Percentiles rank a stretch among this genome's conserved stretches.
Conservation (phyloP, 2,329 filamentous ascomycete genomes). For the Fusarium tricinctum region DNA sequence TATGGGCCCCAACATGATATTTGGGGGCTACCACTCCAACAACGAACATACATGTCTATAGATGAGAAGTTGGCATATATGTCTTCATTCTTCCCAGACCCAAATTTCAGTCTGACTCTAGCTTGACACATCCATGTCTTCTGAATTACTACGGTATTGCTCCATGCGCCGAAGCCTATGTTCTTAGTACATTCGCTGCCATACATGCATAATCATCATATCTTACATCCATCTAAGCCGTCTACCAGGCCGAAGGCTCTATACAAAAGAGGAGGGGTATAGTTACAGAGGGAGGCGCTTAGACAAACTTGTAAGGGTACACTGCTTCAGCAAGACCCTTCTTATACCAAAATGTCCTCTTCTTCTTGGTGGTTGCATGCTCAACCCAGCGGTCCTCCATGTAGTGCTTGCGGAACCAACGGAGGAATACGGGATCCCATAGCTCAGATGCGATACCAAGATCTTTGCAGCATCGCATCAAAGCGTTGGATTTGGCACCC, state of each 20-base stretch:
- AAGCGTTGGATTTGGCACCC: conserved; percentile 96
- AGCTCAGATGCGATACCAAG: conserved; percentile 93
- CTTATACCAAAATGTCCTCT: conserved; percentile 86
- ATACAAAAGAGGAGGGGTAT: conserved; percentile 7
- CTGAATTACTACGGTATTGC: conserved; percentile 15
- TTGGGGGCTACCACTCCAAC: conserved; percentile 10
- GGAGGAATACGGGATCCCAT: conserved; percentile 95
- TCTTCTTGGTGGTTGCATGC: conserved; percentile 88
- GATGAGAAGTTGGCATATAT: conserved; percentile 21
- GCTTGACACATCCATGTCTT: conserved; percentile 14
- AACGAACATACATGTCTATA: conserved; percentile 32
- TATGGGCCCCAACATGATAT: conserved; percentile 26
- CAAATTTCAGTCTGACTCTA: background rate
- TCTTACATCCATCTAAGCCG: conserved; percentile 29
- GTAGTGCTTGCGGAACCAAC: conserved; percentile 81
- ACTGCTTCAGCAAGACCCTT: conserved; percentile 81
- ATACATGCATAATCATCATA: conserved; percentile 22
- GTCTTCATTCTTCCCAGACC: conserved; percentile 11
- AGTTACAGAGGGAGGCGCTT: conserved; percentile 7
- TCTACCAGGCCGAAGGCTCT: conserved; percentile 3
- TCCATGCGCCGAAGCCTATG: conserved; percentile 30
- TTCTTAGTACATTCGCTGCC: conserved; percentile 12
- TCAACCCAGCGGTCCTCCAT: conserved; percentile 90
- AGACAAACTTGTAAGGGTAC: conserved; percentile 68
- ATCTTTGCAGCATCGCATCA: conserved; percentile 99